Evolutionary conservation across 805 yeast species (phyloP).

Genomic region (Jamesozyma piceae): DNA sequence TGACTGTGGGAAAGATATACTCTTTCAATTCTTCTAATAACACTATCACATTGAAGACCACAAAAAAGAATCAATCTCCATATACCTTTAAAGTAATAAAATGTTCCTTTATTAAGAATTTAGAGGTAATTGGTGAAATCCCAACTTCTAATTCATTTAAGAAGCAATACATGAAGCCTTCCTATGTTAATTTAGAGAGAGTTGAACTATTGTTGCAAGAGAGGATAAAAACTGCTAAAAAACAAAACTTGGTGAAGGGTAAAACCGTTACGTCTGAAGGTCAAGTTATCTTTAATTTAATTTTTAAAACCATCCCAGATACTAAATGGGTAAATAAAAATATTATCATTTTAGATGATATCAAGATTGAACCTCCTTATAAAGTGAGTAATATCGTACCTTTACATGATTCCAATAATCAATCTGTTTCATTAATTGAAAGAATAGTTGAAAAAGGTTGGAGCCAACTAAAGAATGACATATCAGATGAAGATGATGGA

Average conservation of each 20-base stretch:
- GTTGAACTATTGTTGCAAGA: constrained; percentile 20
- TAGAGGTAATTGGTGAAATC: constrained; percentile 38
- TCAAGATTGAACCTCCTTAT: constrained; percentile 38
- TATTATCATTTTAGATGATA: constrained; percentile 40
- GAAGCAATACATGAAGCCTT: constrained; percentile 29
- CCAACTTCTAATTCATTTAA: constrained; percentile 22
- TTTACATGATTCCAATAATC: constrained; percentile 16
- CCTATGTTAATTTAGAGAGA: constrained; percentile 26
- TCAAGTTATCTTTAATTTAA: constrained; percentile 36
- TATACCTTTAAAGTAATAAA: constrained; percentile 43
- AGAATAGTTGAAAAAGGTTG: constrained; percentile 45
- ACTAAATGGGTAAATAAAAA: constrained; percentile 37
- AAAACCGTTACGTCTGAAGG: constrained; percentile 35
- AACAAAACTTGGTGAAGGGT: constrained; percentile 24
- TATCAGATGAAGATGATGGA: constrained; percentile 18
- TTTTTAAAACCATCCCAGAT: constrained; percentile 38
- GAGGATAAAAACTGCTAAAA: constrained; percentile 20
- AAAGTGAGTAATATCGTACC: constrained; percentile 22
- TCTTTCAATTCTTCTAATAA: constrained; percentile 43
- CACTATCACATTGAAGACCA: constrained; percentile 28
- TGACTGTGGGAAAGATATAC: constrained; percentile 53
- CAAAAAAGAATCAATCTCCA: constrained; percentile 16
- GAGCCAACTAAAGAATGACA: constrained; percentile 27
- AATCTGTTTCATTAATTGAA: constrained; percentile 35
- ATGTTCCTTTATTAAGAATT: constrained; percentile 46